These are phyloP conservation scores for Neopestalotiopsis sp. DNA, from an alignment of 2,329 filamentous ascomycete genomes.

Conservation along the genomic window DNA sequence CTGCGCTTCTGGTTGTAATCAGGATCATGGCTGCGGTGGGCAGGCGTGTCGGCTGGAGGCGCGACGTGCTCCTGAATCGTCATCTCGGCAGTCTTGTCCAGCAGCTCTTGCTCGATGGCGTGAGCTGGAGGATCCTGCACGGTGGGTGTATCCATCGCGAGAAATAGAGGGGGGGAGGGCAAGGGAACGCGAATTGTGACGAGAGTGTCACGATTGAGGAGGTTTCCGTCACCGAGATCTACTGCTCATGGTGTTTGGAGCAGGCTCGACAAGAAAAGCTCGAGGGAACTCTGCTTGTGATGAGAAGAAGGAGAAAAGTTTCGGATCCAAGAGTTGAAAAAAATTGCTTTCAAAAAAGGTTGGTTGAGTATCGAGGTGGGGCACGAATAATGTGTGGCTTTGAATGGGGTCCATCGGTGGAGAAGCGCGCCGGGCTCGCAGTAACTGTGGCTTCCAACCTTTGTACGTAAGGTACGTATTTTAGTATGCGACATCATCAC, in stretches of 20 bases:
- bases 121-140: slow-evolving; percentile 20
- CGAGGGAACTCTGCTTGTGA: slow-evolving; percentile 4
- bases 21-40: slow-evolving; percentile 75
- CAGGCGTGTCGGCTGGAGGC: slow-evolving; percentile 42
- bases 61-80: slow-evolving; percentile 29
- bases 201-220: neutral
- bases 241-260: slow-evolving; percentile 15
- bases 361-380: slow-evolving; percentile 5
- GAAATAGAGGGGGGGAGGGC: neutral
- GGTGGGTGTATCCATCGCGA: slow-evolving; percentile 19
- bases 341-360: slow-evolving; percentile 6
- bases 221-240: slow-evolving; percentile 21
- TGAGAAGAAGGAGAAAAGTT: slow-evolving; percentile 8
- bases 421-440: neutral
- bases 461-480: too few relatives aligned
- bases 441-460: neutral
- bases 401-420: neutral
- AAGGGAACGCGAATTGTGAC: neutral
- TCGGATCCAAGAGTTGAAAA: neutral
- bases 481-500: slow-evolving; percentile 4
- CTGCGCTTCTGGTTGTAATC: slow-evolving; percentile 79
- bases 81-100: slow-evolving; percentile 31
- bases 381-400: neutral
- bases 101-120: slow-evolving; percentile 32
- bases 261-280: slow-evolving; percentile 14